These are phyloP conservation scores for Leishmania amazonensis DNA, from an alignment of 208 protist genomes.

Conservation along the genomic window DNA sequence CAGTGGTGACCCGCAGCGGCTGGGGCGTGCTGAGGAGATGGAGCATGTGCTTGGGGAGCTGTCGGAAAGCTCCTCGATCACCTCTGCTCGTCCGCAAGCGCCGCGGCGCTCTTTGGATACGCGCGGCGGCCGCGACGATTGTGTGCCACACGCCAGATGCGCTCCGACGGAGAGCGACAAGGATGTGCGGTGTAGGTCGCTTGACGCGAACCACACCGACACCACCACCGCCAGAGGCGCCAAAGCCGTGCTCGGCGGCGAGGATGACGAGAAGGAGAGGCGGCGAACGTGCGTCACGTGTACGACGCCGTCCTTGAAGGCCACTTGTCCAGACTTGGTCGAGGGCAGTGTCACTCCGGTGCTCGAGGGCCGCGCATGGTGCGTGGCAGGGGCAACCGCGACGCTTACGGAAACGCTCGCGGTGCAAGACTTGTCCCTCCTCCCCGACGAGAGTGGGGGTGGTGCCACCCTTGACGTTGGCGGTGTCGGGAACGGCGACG, in stretches of 20 bases:
- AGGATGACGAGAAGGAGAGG: background rate
- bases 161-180: background rate
- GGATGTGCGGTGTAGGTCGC: constrained; percentile 8
- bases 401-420: constrained; percentile 33
- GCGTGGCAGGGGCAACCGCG: background rate
- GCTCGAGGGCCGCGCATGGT: background rate
- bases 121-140: background rate
- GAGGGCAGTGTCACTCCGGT: background rate
- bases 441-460: constrained; percentile 14
- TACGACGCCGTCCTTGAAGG: constrained; percentile 10
- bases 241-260: background rate
- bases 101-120: background rate
- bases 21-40: background rate
- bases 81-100: constrained; percentile 7
- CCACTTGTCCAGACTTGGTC: background rate
- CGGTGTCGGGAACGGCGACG: background rate
- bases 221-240: background rate
- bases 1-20: background rate
- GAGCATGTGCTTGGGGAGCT: constrained; percentile 21
- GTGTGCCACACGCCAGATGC: background rate
- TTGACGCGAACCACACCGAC: background rate
- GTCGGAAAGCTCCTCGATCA: constrained; percentile 7
- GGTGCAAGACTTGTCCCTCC: constrained; percentile 38
- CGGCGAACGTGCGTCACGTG: background rate
- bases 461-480: background rate